Percentiles rank a stretch among this genome's conserved stretches.
phyloP scores from a whole-genome alignment of 306 rosid genomes.

The Dalbergia oliveri region DNA sequence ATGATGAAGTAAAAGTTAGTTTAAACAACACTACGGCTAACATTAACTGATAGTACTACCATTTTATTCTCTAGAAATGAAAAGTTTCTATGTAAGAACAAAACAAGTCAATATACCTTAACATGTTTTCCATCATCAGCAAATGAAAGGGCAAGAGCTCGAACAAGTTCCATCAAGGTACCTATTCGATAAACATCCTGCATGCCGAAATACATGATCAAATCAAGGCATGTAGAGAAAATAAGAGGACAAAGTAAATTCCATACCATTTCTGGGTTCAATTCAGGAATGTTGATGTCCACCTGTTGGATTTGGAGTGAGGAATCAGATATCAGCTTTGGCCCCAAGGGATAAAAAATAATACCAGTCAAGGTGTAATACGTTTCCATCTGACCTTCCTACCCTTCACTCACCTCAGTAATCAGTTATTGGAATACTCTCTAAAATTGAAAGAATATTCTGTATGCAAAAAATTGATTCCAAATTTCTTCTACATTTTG shows the following conservation, averaged over 20 bases:
- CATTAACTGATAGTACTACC: conserved; percentile 15
- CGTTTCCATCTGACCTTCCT: conserved; percentile 18
- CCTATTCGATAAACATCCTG: conserved; percentile 99
- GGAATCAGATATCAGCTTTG: conserved; percentile 37
- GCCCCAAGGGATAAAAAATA: conserved; percentile 26
- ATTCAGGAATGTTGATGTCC: conserved; percentile 93
- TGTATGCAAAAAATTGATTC: conserved; percentile 26
- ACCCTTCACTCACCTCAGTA: conserved; percentile 29
- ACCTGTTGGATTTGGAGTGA: conserved; percentile 67
- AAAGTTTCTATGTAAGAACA: conserved; percentile 33
- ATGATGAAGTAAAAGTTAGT: conserved; percentile 35
- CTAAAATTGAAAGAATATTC: conserved; percentile 30
- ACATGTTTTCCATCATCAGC: conserved; percentile 94
- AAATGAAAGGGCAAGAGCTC: conserved; percentile 88
- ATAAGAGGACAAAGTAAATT: conserved; percentile 13
- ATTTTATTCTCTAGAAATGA: conserved; percentile 29
- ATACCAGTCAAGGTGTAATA: conserved; percentile 12
- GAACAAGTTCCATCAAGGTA: conserved; percentile 88
- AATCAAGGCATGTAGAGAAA: conserved; percentile 37
- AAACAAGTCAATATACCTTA: conserved; percentile 67
- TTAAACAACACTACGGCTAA: conserved; percentile 16
- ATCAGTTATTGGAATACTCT: conserved; percentile 27
- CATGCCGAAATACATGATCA: conserved; percentile 56
- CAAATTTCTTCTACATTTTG: neutral
- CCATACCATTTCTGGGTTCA: conserved; percentile 94